Evolutionary conservation across 352 stramenopile genomes (phyloP).

Genomic region (Thraustochytrium sp.): DNA sequence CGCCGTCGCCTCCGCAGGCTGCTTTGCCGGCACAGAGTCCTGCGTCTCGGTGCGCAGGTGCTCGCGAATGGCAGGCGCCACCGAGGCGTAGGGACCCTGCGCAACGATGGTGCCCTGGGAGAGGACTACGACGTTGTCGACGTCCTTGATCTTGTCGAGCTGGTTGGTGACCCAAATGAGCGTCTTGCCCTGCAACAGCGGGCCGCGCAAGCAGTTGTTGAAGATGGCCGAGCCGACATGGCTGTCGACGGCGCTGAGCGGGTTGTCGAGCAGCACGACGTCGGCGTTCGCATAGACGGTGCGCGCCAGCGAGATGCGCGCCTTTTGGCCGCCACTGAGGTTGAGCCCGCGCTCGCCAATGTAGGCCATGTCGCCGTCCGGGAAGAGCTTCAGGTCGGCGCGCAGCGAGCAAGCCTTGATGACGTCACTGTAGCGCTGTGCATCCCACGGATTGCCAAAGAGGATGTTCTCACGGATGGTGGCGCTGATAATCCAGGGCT

Average conservation of each 20-base stretch:
- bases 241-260: slow-evolving; percentile 89
- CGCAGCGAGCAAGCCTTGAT: slow-evolving; percentile 53
- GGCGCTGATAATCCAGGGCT: slow-evolving; percentile 78
- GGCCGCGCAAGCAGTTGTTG: slow-evolving; percentile 73
- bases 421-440: slow-evolving; percentile 48
- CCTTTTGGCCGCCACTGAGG: slow-evolving; percentile 72
- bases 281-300: slow-evolving; percentile 70
- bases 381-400: slow-evolving; percentile 67
- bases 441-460: slow-evolving; percentile 66
- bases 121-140: slow-evolving; percentile 53
- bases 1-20: too few relatives aligned
- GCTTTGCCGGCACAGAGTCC: too few relatives aligned
- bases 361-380: slow-evolving; percentile 70
- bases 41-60: background rate
- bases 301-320: slow-evolving; percentile 66
- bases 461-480: slow-evolving; percentile 86
- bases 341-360: slow-evolving; percentile 72
- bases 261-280: slow-evolving; percentile 82
- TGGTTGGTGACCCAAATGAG: slow-evolving; percentile 55
- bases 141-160: slow-evolving; percentile 50
- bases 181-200: slow-evolving; percentile 48
- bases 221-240: slow-evolving; percentile 90
- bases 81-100: slow-evolving; percentile 65
- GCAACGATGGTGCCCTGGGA: slow-evolving; percentile 58
- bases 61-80: slow-evolving; percentile 54